Percentiles rank a stretch among this genome's conserved stretches.
phyloP scores from a whole-genome alignment of 768 basidiomycete genomes.

The Exsudoporus frostii region DNA sequence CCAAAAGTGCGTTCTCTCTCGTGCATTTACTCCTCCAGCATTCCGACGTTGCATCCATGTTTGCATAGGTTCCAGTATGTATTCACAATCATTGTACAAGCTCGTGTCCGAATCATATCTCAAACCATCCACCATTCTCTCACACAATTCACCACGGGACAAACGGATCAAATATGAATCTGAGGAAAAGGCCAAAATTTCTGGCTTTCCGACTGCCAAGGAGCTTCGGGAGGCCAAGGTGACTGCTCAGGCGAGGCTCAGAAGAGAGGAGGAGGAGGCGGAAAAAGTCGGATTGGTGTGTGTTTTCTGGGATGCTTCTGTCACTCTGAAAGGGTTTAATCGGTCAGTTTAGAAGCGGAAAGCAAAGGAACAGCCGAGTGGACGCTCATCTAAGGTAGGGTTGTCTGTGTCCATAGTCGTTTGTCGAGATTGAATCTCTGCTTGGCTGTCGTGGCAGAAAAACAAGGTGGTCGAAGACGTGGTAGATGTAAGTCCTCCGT shows the following conservation, averaged over 20 bases:
- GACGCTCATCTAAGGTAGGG: constrained; percentile 53
- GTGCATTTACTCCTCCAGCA: background rate
- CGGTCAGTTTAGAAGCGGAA: constrained; percentile 56
- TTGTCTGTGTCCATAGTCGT: background rate
- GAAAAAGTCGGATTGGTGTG: constrained; percentile 72
- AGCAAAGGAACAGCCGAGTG: constrained; percentile 42
- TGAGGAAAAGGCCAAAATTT: constrained; percentile 71
- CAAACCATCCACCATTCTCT: constrained; percentile 73
- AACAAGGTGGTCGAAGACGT: constrained; percentile 45
- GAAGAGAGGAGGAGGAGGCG: constrained; percentile 69
- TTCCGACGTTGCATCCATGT: background rate
- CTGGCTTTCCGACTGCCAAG: constrained; percentile 77
- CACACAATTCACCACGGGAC: constrained; percentile 78
- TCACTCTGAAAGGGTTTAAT: constrained; percentile 13
- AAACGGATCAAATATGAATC: constrained; percentile 76
- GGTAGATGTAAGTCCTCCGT: constrained; percentile 59
- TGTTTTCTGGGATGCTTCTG: background rate
- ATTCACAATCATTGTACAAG: constrained; percentile 61
- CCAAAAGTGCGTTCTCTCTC: constrained; percentile 48
- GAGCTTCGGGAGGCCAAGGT: constrained; percentile 73
- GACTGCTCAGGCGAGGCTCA: constrained; percentile 57
- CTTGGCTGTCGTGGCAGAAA: constrained; percentile 33
- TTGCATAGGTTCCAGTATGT: constrained; percentile 36
- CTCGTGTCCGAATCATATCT: constrained; percentile 74
- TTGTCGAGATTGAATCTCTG: constrained; percentile 23